Percentiles rank a stretch among this genome's conserved stretches.
Conservation (phyloP, 2,329 filamentous ascomycete species). For the Botrytis galanthina region DNA sequence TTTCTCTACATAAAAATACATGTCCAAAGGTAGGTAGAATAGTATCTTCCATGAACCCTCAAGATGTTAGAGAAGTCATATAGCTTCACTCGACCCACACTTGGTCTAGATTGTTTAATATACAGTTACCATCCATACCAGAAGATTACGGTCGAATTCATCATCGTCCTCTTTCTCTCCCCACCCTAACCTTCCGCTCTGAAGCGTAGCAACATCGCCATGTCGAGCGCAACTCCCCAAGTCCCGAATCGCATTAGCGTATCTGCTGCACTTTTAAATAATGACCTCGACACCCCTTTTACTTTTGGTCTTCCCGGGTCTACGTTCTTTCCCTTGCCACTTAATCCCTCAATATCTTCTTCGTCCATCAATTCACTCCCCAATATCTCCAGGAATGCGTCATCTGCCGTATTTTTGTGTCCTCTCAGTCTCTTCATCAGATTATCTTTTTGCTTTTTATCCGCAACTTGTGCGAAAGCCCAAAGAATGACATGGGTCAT, state of each 20-base stretch:
- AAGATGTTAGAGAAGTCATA: background rate
- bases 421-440: background rate
- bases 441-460: constrained; percentile 14
- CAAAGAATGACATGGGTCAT: constrained; percentile 31
- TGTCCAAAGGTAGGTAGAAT: background rate
- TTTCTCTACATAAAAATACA: background rate
- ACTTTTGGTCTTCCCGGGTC: background rate
- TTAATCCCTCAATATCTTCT: background rate
- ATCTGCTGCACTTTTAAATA: constrained; percentile 32
- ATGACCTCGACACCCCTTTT: constrained; percentile 18
- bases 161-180: background rate
- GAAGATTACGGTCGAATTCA: too few relatives aligned
- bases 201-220: constrained; percentile 29
- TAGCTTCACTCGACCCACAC: background rate
- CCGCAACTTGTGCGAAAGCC: constrained; percentile 26
- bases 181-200: constrained; percentile 25
- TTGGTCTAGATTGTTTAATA: background rate
- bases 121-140: background rate
- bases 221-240: constrained; percentile 30
- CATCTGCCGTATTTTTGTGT: background rate
- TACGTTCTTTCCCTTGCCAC: background rate
- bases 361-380: background rate
- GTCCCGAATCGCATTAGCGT: constrained; percentile 29
- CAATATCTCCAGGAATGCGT: background rate
- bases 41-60: background rate